phyloP scores from a whole-genome alignment of 1,284 basidiomycete species.

The Irpex sp. region DNA sequence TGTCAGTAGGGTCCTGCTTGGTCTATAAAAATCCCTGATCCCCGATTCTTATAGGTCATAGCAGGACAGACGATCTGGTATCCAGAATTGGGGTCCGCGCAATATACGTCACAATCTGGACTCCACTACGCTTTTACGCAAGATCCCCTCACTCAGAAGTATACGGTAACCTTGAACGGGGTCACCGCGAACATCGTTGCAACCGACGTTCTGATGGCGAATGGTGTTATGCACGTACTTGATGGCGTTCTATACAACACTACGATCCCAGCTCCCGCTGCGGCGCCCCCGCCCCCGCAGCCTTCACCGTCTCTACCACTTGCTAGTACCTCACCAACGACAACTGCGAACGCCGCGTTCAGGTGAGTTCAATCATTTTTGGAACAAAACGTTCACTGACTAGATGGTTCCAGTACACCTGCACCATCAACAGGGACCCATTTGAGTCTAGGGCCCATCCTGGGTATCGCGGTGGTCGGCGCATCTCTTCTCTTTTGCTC shows the following conservation, averaged over 20 bases:
- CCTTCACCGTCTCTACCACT: not conserved
- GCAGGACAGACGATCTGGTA: not conserved
- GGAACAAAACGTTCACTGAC: not conserved
- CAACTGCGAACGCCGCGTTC: not conserved
- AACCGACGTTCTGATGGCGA: not conserved
- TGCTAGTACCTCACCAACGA: not conserved
- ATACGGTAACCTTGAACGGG: slow-evolving; percentile 3
- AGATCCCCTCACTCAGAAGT: not conserved
- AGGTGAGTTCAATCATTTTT: not conserved
- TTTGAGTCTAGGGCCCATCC: not conserved
- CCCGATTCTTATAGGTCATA: not conserved
- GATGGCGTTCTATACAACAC: slow-evolving; percentile 3
- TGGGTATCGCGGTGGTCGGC: not conserved
- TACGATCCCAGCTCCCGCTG: not conserved
- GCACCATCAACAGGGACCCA: not conserved
- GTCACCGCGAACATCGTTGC: slow-evolving; percentile 3
- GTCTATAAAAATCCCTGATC: not conserved
- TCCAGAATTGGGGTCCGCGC: not conserved
- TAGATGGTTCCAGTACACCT: not conserved
- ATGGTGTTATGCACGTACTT: slow-evolving; percentile 5
- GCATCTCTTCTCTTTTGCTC: not conserved
- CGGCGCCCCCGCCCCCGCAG: too few relatives aligned
- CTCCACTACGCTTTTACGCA: not conserved
- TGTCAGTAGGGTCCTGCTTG: not conserved
- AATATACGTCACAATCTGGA: not conserved